Evolutionary conservation across 495 filamentous ascomycete genomes (phyloP), one percentile per base, ranked within the genome.

Genomic region (Aspergillus saccharolyticus): DNA sequence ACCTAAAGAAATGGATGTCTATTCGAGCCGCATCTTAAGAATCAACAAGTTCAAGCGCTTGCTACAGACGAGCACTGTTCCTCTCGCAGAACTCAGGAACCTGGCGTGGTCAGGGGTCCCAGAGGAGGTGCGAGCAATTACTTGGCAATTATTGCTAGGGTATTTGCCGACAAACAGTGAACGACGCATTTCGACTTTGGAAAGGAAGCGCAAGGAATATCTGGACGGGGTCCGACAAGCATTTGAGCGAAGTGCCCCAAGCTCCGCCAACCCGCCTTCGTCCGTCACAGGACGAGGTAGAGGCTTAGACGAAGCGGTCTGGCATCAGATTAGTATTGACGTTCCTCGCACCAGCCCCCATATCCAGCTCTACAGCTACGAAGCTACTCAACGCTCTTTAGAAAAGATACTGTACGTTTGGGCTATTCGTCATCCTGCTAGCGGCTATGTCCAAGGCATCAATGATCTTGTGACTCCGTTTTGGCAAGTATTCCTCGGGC

Each of bases 1-100:
- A 0, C 79, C 85, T 0, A 97, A 94, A 70, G 91, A 97, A 63
- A 81, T 85, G 42, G 95, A 97, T 62, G 86, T 85, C 16, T 87
- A 96, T 66, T 89, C 88, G 42, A 87, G 92, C 47, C 85, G 90
- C 51, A 95, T 96, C 57, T 88, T 89, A 2, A 86, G 92, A 55
- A 98, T 98, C 69, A 97, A 98, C 72, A 98, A 97, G 68, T 98
- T 98, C 80, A 98, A 97, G 68, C 85, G 86, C 56, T 89, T 98
- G 21, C 77, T 98, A 15, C 94, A 98, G 74, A 83, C 92, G 17
- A 94, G 87, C 55, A 89, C 89, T 2, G 93, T 97, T 67, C 86
- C 90, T 24, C 71, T 97, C 0, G 73, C 85, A 19, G 95, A 97
- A 59, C 77, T 98, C 15, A 81, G 94, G 54, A 80, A 89, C 60